Conservation (phyloP, 331 rosid species). For the Quercus tomentella region DNA sequence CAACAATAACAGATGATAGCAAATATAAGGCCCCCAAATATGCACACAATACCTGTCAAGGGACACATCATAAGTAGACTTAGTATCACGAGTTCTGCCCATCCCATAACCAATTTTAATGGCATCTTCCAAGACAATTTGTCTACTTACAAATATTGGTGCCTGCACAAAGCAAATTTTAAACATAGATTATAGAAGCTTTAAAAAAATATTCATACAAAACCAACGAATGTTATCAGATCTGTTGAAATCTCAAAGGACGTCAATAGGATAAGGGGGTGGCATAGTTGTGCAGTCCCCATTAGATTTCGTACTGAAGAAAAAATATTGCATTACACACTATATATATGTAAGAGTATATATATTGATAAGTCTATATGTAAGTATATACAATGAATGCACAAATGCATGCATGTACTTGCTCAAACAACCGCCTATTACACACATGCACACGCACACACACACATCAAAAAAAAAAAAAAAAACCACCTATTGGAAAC, state of each 20-base stretch:
- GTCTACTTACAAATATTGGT: conserved; percentile 88
- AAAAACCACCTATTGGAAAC: too few relatives aligned
- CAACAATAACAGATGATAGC: background rate
- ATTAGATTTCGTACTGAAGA: background rate
- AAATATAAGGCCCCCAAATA: conserved; percentile 8
- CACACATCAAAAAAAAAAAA: too few relatives aligned
- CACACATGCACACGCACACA: too few relatives aligned
- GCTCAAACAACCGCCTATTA: background rate
- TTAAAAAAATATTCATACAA: conserved; percentile 2
- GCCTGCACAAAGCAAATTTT: conserved; percentile 61
- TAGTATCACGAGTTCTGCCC: conserved; percentile 54
- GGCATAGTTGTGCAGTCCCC: background rate
- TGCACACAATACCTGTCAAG: conserved; percentile 76
- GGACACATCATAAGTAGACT: conserved; percentile 63
- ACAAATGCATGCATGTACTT: background rate
- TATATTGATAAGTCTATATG: background rate
- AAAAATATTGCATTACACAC: background rate
- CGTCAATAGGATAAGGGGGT: background rate
- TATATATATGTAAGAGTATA: too few relatives aligned
- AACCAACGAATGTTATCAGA: conserved; percentile 2
- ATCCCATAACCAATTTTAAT: conserved; percentile 70
- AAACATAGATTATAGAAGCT: conserved; percentile 12
- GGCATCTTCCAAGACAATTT: conserved; percentile 73
- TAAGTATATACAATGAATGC: background rate
- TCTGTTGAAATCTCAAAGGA: background rate